These are phyloP conservation scores for Hypericum androsaemum DNA, from an alignment of 345 rosid genomes.

Conservation along the genomic window DNA sequence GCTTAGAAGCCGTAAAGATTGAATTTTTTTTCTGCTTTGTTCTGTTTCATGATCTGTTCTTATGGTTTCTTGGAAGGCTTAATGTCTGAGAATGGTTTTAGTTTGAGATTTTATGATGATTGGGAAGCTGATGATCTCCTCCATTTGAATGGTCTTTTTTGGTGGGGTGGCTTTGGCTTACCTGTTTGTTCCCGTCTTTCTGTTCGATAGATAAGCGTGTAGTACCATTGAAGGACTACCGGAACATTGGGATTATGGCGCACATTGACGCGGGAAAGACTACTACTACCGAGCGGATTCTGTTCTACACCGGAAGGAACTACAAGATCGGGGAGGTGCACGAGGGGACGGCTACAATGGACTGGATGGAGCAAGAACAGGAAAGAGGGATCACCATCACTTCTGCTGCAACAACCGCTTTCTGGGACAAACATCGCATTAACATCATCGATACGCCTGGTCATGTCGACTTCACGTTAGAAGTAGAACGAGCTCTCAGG, in stretches of 20 bases:
- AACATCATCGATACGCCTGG: slow-evolving; percentile 97
- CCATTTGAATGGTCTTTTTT: background rate
- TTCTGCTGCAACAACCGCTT: slow-evolving; percentile 92
- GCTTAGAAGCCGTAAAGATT: too few species aligned
- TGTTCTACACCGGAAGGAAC: slow-evolving; percentile 88
- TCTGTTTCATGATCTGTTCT: too few species aligned
- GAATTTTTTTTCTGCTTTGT: too few species aligned
- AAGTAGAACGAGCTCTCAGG: slow-evolving; percentile 92
- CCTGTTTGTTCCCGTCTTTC: background rate
- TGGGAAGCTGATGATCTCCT: background rate
- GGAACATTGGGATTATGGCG: slow-evolving; percentile 97
- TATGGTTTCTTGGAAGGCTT: too few species aligned
- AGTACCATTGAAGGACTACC: slow-evolving; percentile 69
- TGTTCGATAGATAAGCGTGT: slow-evolving; percentile 49
- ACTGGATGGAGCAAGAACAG: slow-evolving; percentile 99
- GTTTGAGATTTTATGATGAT: background rate
- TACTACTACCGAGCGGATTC: slow-evolving; percentile 81
- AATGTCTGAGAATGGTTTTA: too few species aligned
- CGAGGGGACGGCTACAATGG: slow-evolving; percentile 98
- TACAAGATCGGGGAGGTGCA: slow-evolving; percentile 97
- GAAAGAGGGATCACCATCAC: slow-evolving; percentile 98
- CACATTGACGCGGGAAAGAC: slow-evolving; percentile 99
- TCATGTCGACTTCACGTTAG: slow-evolving; percentile 93
- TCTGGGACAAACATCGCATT: slow-evolving; percentile 83
- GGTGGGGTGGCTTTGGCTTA: background rate